Evolutionary conservation across 768 basidiomycete genomes (phyloP), one percentile per base, ranked within the genome.

Genomic region (Pleurotus salmoneostramineus): DNA sequence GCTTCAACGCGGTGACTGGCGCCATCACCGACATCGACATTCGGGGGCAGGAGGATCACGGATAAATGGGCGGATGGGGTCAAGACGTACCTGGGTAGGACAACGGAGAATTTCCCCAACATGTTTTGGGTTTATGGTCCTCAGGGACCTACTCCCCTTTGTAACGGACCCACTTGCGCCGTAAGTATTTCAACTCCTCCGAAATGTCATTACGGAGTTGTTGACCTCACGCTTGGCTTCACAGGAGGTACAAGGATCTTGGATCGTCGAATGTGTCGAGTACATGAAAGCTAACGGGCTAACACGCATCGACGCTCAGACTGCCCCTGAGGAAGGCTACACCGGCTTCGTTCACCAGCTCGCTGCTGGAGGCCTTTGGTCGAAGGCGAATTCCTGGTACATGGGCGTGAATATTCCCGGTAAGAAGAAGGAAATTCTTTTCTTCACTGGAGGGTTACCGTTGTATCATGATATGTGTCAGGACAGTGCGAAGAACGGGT

Each of bases 351-450:
- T 59, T 27, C 37, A 61, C 8, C 50, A 55, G 11, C 14, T 40
- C 12, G 52, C 31, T 42, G 46, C 52, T 1, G 15, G 15, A 10
- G 46, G 33, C 6, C 34, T 61, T 31, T 55, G 36, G 46, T 50
- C 17, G 5, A 17, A 55, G 14, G 61, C 59, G 8, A 63, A 61
- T 36, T 55, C 57, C 15, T 81, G 78, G 79, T 80, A 80, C 65
- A 70, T 66, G 3, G 67, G 71, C 57, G 7, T 50, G 36, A 63
- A 72, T 47, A 68, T 70, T 8, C 74, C 78, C 5, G 60, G 74
- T 42, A 74, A 73, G 58, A 33, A 34, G 36, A n/a, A 40, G 5
- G 59, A 56, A 42, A 7, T 34, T 5, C 42, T 56, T 52, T 56
- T 36, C 12, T 60, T 34, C n/a, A 31, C 58, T 12, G 58, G 44